phyloP scores from a whole-genome alignment of 176 grass and related monocot species.

The Zoysia pacifica region DNA sequence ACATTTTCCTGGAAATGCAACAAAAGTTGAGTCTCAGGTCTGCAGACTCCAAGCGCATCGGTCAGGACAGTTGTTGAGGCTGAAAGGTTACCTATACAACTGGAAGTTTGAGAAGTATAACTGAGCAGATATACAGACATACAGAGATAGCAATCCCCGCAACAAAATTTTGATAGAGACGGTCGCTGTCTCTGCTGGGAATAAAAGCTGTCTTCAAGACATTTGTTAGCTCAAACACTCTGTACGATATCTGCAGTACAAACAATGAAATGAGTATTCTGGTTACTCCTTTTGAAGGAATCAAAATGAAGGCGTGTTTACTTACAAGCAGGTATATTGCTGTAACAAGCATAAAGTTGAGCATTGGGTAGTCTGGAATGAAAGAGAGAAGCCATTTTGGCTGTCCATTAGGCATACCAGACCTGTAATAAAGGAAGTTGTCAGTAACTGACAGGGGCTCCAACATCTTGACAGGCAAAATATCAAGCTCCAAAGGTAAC shows the following conservation, averaged over 20 bases:
- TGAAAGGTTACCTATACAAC: slow-evolving; percentile 57
- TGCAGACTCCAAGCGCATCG: background rate
- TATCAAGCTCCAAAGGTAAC: slow-evolving; percentile 12
- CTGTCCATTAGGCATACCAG: slow-evolving; percentile 73
- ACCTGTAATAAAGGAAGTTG: slow-evolving; percentile 45
- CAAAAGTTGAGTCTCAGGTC: background rate
- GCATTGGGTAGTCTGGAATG: slow-evolving; percentile 70
- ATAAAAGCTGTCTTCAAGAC: slow-evolving; percentile 66
- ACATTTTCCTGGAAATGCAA: background rate
- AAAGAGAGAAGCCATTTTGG: slow-evolving; percentile 80
- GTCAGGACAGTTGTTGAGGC: background rate
- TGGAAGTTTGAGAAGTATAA: slow-evolving; percentile 78
- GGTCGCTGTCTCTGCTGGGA: slow-evolving; percentile 77
- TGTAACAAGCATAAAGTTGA: slow-evolving; percentile 76
- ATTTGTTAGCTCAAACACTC: slow-evolving; percentile 65
- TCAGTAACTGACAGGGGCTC: background rate
- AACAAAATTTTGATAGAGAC: slow-evolving; percentile 77
- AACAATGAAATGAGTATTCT: slow-evolving; percentile 26
- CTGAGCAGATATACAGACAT: slow-evolving; percentile 71
- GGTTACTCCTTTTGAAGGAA: background rate
- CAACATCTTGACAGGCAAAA: slow-evolving; percentile 16
- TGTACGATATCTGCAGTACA: slow-evolving; percentile 71
- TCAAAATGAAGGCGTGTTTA: slow-evolving; percentile 17
- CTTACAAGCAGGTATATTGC: slow-evolving; percentile 68
- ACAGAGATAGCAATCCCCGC: slow-evolving; percentile 63